Conservation (phyloP, 352 stramenopile genomes). For the Phytophthora pluvialis region DNA sequence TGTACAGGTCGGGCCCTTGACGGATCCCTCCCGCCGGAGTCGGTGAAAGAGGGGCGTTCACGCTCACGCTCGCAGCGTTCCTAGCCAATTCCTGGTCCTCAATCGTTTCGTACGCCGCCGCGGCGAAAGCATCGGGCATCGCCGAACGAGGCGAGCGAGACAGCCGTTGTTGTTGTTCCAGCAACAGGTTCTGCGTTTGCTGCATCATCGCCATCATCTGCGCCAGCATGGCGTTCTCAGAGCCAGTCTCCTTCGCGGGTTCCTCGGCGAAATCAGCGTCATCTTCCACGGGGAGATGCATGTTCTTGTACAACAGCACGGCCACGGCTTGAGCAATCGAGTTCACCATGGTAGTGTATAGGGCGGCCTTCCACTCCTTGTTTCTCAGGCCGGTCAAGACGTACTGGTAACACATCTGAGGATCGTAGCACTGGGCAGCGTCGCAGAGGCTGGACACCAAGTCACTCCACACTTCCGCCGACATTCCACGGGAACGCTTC, state of each 20-base stretch:
- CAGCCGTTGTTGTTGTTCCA: neutral
- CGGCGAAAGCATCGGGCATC: no score
- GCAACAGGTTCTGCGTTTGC: neutral
- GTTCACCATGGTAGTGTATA: constrained; percentile 1
- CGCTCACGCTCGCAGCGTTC: no score
- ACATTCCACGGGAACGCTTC: no score
- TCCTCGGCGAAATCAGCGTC: neutral
- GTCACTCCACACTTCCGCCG: no score
- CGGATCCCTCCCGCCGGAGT: no score
- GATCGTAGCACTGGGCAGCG: neutral
- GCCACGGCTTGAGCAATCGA: neutral
- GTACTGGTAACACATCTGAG: neutral
- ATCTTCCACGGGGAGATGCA: neutral
- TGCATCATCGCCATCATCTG: neutral
- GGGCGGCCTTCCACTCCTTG: neutral
- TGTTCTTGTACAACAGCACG: neutral
- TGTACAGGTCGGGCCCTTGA: no score
- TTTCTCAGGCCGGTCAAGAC: neutral
- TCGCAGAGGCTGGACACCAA: neutral
- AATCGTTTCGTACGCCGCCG: no score
- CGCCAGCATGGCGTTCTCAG: neutral
- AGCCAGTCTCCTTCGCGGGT: neutral
- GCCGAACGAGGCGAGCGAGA: no score
- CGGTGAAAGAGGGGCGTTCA: no score
- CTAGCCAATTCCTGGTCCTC: no score